Evolutionary conservation across 148 eudicot species (phyloP).

Genomic region (Fagopyrum esculentum): DNA sequence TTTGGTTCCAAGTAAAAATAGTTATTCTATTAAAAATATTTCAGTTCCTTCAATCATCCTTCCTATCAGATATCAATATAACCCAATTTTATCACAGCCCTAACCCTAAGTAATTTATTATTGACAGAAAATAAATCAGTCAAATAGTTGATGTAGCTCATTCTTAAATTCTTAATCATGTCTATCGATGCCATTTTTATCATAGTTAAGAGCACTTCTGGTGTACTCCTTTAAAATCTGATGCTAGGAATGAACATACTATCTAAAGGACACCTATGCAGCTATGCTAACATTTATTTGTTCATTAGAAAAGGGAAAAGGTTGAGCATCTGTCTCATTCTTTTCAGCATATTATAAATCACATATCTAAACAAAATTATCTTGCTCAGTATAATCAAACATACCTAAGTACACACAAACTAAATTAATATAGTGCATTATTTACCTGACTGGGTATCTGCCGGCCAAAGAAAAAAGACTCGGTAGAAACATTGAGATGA

Average conservation of each 20-base stretch:
- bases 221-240: background rate
- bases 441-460: slow-evolving; percentile 74
- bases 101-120: background rate
- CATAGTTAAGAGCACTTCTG: background rate
- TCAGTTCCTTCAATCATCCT: background rate
- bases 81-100: background rate
- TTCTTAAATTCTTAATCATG: background rate
- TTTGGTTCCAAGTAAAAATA: background rate
- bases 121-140: background rate
- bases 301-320: background rate
- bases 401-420: background rate
- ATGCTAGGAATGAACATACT: background rate
- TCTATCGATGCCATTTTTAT: background rate
- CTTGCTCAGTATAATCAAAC: background rate
- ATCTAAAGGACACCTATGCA: background rate
- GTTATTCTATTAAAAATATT: background rate
- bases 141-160: background rate
- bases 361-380: background rate
- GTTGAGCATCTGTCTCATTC: background rate
- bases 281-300: background rate
- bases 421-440: background rate
- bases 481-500: slow-evolving; percentile 39
- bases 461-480: slow-evolving; percentile 60
- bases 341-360: background rate
- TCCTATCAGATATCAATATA: background rate